A percentile compares a stretch with the other conserved stretches of the same genome.
Conservation (phyloP, 148 eudicot species). For the Rhododendron williamsianum region DNA sequence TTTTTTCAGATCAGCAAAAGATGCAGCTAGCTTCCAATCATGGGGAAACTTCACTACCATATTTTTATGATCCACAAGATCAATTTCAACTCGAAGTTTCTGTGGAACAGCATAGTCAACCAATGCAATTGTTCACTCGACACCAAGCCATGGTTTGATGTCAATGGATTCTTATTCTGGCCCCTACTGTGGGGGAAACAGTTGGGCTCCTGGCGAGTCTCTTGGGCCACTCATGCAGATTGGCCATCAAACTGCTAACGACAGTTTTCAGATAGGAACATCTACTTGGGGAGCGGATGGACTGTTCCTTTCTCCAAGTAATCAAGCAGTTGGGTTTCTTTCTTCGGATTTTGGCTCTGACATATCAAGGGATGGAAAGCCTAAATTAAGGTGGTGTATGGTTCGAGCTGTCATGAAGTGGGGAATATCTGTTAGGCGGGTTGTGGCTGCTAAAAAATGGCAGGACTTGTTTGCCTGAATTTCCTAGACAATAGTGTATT, state of each 20-base stretch:
- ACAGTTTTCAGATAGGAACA: constrained; percentile 25
- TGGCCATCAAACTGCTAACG: constrained; percentile 11
- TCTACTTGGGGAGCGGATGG: constrained; percentile 33
- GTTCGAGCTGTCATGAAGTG: constrained; percentile 65
- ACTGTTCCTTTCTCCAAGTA: constrained; percentile 18
- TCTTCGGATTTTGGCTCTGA: constrained; percentile 23
- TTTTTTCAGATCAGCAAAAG: constrained; percentile 33
- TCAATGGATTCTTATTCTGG: constrained; percentile 18
- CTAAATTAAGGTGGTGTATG: constrained; percentile 58
- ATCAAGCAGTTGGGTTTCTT: constrained; percentile 20
- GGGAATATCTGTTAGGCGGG: constrained; percentile 44
- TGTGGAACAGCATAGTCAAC: constrained; percentile 27
- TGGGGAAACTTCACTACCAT: constrained; percentile 31
- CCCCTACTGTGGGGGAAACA: constrained; percentile 18
- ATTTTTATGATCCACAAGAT: constrained; percentile 25
- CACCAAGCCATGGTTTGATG: constrained; percentile 16
- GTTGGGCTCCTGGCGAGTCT: constrained; percentile 22
- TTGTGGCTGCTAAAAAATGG: constrained; percentile 44
- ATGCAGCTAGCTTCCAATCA: constrained; percentile 24
- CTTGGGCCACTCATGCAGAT: constrained; percentile 17
- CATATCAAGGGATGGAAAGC: constrained; percentile 28
- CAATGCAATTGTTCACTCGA: constrained; percentile 17
- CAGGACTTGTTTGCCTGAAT: constrained; percentile 11
- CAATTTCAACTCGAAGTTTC: constrained; percentile 30
- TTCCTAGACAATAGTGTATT: not conserved